Percentiles rank a stretch among this genome's conserved stretches.
These are phyloP conservation scores for Lactifluus pinguis DNA, from an alignment of 768 basidiomycete species.

Conservation along the genomic window DNA sequence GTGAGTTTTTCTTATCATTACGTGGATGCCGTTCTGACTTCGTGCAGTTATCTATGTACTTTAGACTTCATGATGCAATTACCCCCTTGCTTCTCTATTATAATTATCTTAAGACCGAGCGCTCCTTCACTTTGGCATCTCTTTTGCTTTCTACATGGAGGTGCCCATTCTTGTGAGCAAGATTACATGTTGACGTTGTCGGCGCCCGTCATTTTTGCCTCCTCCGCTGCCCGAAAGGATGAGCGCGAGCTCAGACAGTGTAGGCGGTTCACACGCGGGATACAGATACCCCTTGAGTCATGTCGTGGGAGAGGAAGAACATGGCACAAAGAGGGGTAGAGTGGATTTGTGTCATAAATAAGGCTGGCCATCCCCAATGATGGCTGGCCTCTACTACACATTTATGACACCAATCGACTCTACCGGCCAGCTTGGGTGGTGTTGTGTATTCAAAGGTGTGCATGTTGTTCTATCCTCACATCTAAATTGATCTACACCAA, in stretches of 20 bases:
- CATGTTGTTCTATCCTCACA: not conserved
- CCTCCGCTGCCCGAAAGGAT: conserved; percentile 25
- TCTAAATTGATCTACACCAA: not conserved
- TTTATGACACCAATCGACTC: no score
- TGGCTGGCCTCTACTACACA: no score
- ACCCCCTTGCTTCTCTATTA: not conserved
- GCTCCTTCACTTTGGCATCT: conserved; percentile 87
- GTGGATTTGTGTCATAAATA: no score
- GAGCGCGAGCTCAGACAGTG: conserved; percentile 25
- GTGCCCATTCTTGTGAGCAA: conserved; percentile 85
- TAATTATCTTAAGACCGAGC: not conserved
- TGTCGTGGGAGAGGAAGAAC: not conserved
- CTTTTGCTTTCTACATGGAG: conserved; percentile 52
- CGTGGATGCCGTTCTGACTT: conserved; percentile 18
- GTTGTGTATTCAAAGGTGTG: conserved; percentile 10
- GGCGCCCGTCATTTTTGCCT: conserved; percentile 31
- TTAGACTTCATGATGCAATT: conserved; percentile 26
- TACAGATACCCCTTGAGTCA: conserved; percentile 25
- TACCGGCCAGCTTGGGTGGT: no score
- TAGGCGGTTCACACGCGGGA: conserved; percentile 46
- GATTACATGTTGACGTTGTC: conserved; percentile 26
- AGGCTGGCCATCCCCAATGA: no score
- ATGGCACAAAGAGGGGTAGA: no score
- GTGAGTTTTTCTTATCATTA: conserved; percentile 18
- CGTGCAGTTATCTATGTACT: conserved; percentile 27